Evolutionary conservation across 2,329 filamentous ascomycete genomes (phyloP), one percentile per base, ranked within the genome.

Genomic region (Hypoxylon sp.): DNA sequence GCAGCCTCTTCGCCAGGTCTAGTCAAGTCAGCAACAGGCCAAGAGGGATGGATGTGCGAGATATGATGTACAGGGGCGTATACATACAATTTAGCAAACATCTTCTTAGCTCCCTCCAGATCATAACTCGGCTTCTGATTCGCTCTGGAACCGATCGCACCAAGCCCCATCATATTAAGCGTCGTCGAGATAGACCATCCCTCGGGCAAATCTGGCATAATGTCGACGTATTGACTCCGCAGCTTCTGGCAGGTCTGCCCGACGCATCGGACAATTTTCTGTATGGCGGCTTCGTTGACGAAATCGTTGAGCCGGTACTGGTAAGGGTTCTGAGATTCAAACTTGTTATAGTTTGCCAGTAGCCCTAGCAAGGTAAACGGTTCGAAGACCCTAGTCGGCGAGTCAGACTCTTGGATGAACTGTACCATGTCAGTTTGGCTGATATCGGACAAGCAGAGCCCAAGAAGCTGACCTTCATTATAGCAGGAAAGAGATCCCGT

Each of bases 291-390:
- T 70, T 98, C 93, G 71, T 99, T 97, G 69, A 97, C 92, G 74
- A 98, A 98, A 73, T 98, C 93, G 68, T 94, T 92, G 13, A 99
- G 83, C 23, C 94, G 90, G 62, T 96, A 79, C 68, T 95, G 89
- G 69, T 99, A 99, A 0, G 94, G 94, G 67, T 99, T 99, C 72
- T 97, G 93, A 55, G 96, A 94, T 75, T 99, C 95, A 70, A 99
- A 99, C 74, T 98, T 99, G 83, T 99, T 98, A 82, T 98, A 98
- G 77, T 98, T 99, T 64, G 91, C 90, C 49, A 99, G 80, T 3
- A 98, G 81, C 10, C 94, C 94, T 17, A 97, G 81, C 8, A 98
- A 83, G 11, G 89, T 85, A 65, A 97, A 92, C 0, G 94, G 89
- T 56, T 90, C 85, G 38, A 91, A 83, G 55, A 85, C 85, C 68